Base-by-base conservation (phyloP, 2,329 filamentous ascomycete genomes). In the Exophiala phaeomuriformis region DNA sequence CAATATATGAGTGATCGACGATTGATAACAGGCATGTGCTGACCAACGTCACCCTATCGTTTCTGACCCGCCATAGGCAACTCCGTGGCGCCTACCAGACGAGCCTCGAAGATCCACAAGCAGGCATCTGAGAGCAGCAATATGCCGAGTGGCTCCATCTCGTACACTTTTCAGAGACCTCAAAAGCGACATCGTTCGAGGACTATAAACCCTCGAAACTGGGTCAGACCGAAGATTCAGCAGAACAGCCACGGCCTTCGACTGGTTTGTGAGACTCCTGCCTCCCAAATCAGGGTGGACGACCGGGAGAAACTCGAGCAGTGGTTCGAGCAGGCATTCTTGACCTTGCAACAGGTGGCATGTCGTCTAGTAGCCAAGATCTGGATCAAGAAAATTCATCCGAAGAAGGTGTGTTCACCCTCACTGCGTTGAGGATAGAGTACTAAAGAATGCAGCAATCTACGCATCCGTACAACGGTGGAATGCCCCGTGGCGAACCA, bases 401-500 rank as follows among this genome's bases (percentile, higher is more conserved):
- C 73, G 2, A 68, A 70, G 33, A 77, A 76, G 52, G 59, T 59
- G 3, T 41, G 39, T 41, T 9, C 4, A 28, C 7, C 12, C 9
- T n/a, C 36, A n/a, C 9, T 5, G 31, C 4, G 52, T 19, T 10
- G 19, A 28, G 30, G 4, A 4, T 33, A 4, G n/a, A 4, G 42
- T 39, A 51, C 48, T 45, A 12, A 49, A 5, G 30, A 30, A 29
- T 30, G n/a, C 41, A 61, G 62, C 73, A 76, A 62, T 71, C 71
- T 2, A 71, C 69, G 45, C 70, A 73, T 58, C 74, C 74, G 2
- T 76, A 76, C 60, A 76, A 76, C 59, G 74, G 74, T 7, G 69
- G 71, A n/a, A 67, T 68, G 29, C 64, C 68, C 1, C 67, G 68
- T 1, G 69, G 68, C 36, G 65, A 70, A 32, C 67, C 65, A 3